Conservation (phyloP, 2,329 filamentous ascomycete species). For the Stenocarpella maydis region DNA sequence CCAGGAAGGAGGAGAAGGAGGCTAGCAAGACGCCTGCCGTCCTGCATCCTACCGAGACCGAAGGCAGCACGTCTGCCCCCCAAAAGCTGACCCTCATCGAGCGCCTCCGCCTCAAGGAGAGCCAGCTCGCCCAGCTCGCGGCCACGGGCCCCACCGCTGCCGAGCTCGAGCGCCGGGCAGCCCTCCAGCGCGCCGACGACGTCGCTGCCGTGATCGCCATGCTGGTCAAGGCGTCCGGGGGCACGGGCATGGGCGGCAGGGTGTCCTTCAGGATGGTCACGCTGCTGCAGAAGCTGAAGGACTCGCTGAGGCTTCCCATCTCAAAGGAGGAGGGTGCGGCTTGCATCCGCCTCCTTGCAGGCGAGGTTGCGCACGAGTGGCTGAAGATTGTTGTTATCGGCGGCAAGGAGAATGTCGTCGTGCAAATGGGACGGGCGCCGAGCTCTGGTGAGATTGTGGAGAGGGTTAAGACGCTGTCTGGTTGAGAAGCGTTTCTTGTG, state of each 20-base stretch:
- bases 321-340: slow-evolving; percentile 59
- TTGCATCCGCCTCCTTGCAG: slow-evolving; percentile 61
- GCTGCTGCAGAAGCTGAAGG: slow-evolving; percentile 70
- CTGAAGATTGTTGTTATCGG: slow-evolving; percentile 59
- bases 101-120: slow-evolving; percentile 76
- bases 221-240: slow-evolving; percentile 60
- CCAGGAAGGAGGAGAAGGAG: slow-evolving; percentile 58
- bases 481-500: slow-evolving; percentile 26
- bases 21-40: slow-evolving; percentile 41
- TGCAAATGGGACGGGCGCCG: slow-evolving; percentile 50
- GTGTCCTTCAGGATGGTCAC: slow-evolving; percentile 72
- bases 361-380: slow-evolving; percentile 66
- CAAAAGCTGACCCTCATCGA: slow-evolving; percentile 74
- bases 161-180: slow-evolving; percentile 68
- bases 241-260: slow-evolving; percentile 58
- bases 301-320: slow-evolving; percentile 68
- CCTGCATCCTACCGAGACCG: slow-evolving; percentile 48
- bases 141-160: slow-evolving; percentile 57
- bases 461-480: slow-evolving; percentile 41
- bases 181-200: slow-evolving; percentile 73
- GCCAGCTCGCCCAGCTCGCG: slow-evolving; percentile 55
- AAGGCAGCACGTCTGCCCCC: slow-evolving; percentile 46
- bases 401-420: slow-evolving; percentile 64
- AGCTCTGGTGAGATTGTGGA: slow-evolving; percentile 31
- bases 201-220: slow-evolving; percentile 73